Evolutionary conservation across 2,329 filamentous ascomycete genomes (phyloP), one percentile per base, ranked within the genome.

Genomic region (Fusarium tricinctum): DNA sequence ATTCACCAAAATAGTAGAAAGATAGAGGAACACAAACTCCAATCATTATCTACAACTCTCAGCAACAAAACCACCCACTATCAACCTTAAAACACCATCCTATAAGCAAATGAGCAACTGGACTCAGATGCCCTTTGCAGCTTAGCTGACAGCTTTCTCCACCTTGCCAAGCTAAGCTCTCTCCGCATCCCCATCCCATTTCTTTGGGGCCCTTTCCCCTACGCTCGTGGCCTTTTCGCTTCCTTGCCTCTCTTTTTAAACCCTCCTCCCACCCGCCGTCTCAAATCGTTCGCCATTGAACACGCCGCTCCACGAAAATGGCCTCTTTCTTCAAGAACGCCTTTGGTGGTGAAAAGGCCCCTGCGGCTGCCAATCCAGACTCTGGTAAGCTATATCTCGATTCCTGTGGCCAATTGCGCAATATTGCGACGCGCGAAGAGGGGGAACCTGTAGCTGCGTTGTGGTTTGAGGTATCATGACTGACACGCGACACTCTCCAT

Each of bases 321-420:
- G 85, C 85, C 71, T 82, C 85, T 74, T 80, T 91, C 70, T 77
- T 92, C 72, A 91, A 91, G 80, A 88, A 87, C 76, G 80, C 93
- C 75, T 87, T 94, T 73, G 90, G 90, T 75, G 89, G 87, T 77
- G 84, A 84, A 77, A 90, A 92, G 83, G 70, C 75, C 28, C 70
- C 74, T n/a, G 71, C 67, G 59, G 83, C 88, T 46, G 82, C 82
- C 69, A 84, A 83, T 71, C 80, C 83, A 62, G 90, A 93, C 79
- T 85, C 89, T 72, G 91, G 91, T 92, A 83, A 75, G 86, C 81
- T 40, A 23, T 17, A 39, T 42, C 38, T 19, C 30, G 44, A 28
- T 17, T 35, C 19, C 50, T n/a, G 10, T 28, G 8, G 33, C 54
- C 22, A 56, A 38, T 54, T 63, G 67, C 63, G 67, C 47, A 63